These are phyloP conservation scores for Epichloe hybrida DNA, from an alignment of 2,329 filamentous ascomycete species.

Conservation along the genomic window DNA sequence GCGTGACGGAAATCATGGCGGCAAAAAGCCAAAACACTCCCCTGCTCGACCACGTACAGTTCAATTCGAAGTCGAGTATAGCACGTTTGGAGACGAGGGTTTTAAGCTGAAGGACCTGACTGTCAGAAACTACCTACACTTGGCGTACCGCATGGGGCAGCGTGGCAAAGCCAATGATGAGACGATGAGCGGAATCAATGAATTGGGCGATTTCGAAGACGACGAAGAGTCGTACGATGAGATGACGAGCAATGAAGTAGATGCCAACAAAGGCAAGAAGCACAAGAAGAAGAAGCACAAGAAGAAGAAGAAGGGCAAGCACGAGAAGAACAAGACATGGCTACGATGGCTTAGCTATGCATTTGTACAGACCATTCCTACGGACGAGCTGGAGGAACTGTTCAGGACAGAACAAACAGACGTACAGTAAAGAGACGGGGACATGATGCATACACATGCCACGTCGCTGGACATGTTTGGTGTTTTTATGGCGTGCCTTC, in stretches of 20 bases:
- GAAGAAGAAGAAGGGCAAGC: constrained; percentile 34
- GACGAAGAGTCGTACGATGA: constrained; percentile 14
- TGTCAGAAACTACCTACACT: constrained; percentile 62
- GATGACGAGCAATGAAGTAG: constrained; percentile 8
- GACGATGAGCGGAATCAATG: constrained; percentile 12
- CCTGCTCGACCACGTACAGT: constrained; percentile 51
- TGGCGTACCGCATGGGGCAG: constrained; percentile 64
- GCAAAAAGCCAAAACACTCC: constrained; percentile 36
- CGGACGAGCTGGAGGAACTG: too few species aligned
- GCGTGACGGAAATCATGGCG: constrained; percentile 50
- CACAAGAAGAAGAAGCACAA: constrained; percentile 14
- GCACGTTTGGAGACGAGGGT: constrained; percentile 60
- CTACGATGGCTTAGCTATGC: too few species aligned
- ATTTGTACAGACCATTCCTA: too few species aligned
- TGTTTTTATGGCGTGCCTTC: not conserved
- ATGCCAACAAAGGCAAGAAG: constrained; percentile 31
- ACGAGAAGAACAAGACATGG: too few species aligned
- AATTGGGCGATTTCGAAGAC: constrained; percentile 15
- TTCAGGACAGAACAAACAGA: too few species aligned
- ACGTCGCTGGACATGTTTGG: not conserved
- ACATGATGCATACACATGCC: not conserved
- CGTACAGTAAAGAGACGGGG: not conserved
- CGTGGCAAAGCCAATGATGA: constrained; percentile 6
- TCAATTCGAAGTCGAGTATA: constrained; percentile 71
- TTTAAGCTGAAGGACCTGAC: constrained; percentile 75